A percentile compares a stretch with the other conserved stretches of the same genome.
Conservation (phyloP, 768 basidiomycete species). For the Hysterangium stoloniferum region DNA sequence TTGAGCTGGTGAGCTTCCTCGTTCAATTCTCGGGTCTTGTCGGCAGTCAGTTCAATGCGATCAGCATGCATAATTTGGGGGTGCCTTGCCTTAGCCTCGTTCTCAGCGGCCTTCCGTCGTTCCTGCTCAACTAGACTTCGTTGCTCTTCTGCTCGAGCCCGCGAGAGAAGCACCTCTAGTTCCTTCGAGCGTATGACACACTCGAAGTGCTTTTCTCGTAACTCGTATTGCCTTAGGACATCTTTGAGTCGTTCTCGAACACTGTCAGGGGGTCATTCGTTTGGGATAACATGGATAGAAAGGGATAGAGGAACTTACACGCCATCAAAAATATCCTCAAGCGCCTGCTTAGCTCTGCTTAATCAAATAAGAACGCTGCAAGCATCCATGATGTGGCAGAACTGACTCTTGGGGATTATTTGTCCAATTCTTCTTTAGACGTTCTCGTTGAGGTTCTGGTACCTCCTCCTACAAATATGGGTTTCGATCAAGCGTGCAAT, state of each 20-base stretch:
- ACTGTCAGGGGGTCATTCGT: slow-evolving; percentile 29
- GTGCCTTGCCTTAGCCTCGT: slow-evolving; percentile 66
- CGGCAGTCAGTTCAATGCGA: background rate
- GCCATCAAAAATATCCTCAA: slow-evolving; percentile 80
- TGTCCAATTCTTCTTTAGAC: slow-evolving; percentile 75
- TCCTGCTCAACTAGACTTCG: slow-evolving; percentile 76
- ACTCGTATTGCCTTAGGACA: slow-evolving; percentile 79
- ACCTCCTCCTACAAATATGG: slow-evolving; percentile 48
- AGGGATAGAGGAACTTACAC: slow-evolving; percentile 47
- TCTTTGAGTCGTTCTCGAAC: slow-evolving; percentile 83
- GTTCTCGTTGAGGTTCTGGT: slow-evolving; percentile 55
- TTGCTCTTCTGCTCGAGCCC: slow-evolving; percentile 82
- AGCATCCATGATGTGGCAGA: background rate
- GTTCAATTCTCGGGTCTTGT: slow-evolving; percentile 38
- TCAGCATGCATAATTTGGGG: background rate
- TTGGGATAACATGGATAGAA: slow-evolving; percentile 5
- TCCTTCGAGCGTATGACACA: slow-evolving; percentile 90
- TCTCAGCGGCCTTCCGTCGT: slow-evolving; percentile 46
- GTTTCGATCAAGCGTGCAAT: background rate
- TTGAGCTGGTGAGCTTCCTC: slow-evolving; percentile 71
- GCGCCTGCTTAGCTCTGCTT: slow-evolving; percentile 57
- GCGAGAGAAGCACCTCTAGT: slow-evolving; percentile 78
- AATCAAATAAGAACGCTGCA: background rate
- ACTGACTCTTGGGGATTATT: slow-evolving; percentile 68
- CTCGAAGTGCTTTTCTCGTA: slow-evolving; percentile 88